Evolutionary conservation across 768 basidiomycete species (phyloP), one percentile per base, ranked within the genome.

Genomic region (Trametes villosa): DNA sequence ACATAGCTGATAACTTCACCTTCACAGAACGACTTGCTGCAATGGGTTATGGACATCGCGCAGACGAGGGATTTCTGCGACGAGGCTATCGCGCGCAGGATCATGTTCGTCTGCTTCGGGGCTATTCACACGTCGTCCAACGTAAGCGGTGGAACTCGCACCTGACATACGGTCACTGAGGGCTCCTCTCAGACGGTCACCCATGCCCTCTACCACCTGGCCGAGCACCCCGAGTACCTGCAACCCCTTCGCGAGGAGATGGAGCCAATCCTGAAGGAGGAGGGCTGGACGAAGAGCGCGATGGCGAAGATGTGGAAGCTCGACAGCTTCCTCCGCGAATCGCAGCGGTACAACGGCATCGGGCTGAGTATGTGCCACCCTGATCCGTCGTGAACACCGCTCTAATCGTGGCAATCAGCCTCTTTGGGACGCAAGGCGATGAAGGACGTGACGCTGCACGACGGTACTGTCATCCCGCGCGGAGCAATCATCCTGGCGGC

Each of bases 41-140:
- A 73, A 34, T 84, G 81, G 81, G 64, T 82, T 9, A 64, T 82
- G 45, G 79, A 78, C 27, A 68, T 69, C 20, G 77, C 78, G 41
- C 63, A 48, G 31, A 17, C 56, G 26, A 34, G 30, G 50, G 27
- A 40, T 13, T n/a, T 70, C 34, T 73, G 70, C 24, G 57, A 70
- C 3, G 44, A 51, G 20, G 70, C 75, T 27, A 63, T 80, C 9
- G 71, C 74, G 7, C 56, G 59, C n/a, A 58, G 67, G 29, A 49
- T 76, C 11, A 54, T 76, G 18, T 11, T 56, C 13, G 20, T 58
- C 18, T 78, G 76, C 61, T 74, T 78, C 54, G 72, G 75, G 0
- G 72, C 75, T 0, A 75, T 75, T 4, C 75, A 78, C 53, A 69
- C 75, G 3, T 67, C 69, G 0, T 64, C 75, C 0, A 62, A 65